Percentiles rank a stretch among this genome's conserved stretches.
phyloP scores from a whole-genome alignment of 768 basidiomycete genomes.

The Boletus rubropictus region DNA sequence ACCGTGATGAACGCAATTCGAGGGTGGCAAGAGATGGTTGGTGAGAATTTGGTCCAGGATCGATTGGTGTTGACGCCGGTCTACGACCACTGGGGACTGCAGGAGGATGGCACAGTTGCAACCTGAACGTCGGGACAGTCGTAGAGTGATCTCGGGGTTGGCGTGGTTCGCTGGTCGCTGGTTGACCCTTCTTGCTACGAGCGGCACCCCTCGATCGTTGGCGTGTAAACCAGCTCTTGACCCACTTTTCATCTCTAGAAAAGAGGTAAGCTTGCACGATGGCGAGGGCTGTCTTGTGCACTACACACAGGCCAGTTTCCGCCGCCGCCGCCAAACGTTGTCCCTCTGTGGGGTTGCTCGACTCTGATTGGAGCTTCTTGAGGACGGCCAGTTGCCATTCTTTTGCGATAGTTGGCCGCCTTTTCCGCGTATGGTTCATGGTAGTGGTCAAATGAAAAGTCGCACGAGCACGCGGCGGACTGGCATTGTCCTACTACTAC shows the following conservation, averaged over 20 bases:
- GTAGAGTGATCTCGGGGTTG: not conserved
- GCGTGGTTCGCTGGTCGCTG: not conserved
- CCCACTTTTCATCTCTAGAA: conserved; percentile 26
- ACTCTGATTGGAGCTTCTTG: conserved; percentile 19
- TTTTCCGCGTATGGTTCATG: conserved; percentile 3
- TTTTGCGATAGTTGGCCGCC: conserved; percentile 16
- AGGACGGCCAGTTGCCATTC: conserved; percentile 29
- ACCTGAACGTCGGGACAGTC: conserved; percentile 12
- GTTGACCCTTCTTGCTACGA: conserved; percentile 8
- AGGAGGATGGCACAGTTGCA: conserved; percentile 3
- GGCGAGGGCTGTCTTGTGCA: not conserved
- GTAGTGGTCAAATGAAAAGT: conserved; percentile 9
- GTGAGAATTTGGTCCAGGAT: not conserved
- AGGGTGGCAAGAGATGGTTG: not conserved
- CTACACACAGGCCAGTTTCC: conserved; percentile 31
- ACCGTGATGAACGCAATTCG: not conserved
- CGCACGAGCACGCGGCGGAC: conserved; percentile 18
- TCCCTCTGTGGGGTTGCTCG: conserved; percentile 19
- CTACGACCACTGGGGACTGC: not conserved
- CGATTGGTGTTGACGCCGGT: conserved; percentile 1
- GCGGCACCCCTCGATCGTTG: conserved; percentile 21
- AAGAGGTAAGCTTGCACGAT: conserved; percentile 5
- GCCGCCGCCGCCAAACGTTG: conserved; percentile 18
- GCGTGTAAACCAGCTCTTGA: conserved; percentile 28
- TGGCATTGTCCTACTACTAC: conserved; percentile 1